These are phyloP conservation scores for Dactylellina haptotyla DNA, from an alignment of 2,329 filamentous ascomycete species.

Conservation along the genomic window DNA sequence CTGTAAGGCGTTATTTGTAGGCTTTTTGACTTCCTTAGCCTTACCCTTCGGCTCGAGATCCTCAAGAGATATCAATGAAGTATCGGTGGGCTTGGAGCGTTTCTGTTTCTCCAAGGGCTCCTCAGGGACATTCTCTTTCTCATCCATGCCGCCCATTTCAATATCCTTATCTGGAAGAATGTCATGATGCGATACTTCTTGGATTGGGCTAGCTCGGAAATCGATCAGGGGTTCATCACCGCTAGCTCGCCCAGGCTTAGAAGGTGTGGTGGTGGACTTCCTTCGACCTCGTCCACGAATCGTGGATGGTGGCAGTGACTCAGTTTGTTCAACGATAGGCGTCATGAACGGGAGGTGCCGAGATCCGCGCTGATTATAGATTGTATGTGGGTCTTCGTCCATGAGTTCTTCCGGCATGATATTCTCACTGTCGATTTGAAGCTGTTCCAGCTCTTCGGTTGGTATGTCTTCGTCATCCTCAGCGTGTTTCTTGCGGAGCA, in stretches of 20 bases:
- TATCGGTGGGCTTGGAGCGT: slow-evolving; percentile 27
- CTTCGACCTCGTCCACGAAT: slow-evolving; percentile 55
- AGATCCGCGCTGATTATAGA: slow-evolving; percentile 64
- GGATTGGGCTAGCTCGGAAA: slow-evolving; percentile 74
- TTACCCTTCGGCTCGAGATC: slow-evolving; percentile 33
- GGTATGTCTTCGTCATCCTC: slow-evolving; percentile 61
- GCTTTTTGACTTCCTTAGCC: slow-evolving; percentile 20
- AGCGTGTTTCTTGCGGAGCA: slow-evolving; percentile 57
- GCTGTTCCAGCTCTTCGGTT: slow-evolving; percentile 57
- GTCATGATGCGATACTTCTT: slow-evolving; percentile 68
- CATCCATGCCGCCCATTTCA: slow-evolving; percentile 64
- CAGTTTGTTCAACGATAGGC: slow-evolving; percentile 94
- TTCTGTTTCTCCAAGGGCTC: slow-evolving; percentile 58
- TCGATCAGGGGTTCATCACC: slow-evolving; percentile 59
- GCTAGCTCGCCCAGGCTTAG: slow-evolving; percentile 56
- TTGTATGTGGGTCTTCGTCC: slow-evolving; percentile 57
- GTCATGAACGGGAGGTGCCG: slow-evolving; percentile 98
- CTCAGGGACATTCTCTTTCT: slow-evolving; percentile 40
- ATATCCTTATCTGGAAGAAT: slow-evolving; percentile 59
- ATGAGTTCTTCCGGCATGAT: slow-evolving; percentile 59
- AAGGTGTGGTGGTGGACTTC: slow-evolving; percentile 56
- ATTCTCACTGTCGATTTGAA: slow-evolving; percentile 50
- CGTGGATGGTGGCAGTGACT: slow-evolving; percentile 66
- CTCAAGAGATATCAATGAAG: slow-evolving; percentile 50
- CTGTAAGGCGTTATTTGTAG: slow-evolving; percentile 52